These are phyloP conservation scores for Rhizopogon rudus DNA, from an alignment of 768 basidiomycete genomes.

Conservation along the genomic window DNA sequence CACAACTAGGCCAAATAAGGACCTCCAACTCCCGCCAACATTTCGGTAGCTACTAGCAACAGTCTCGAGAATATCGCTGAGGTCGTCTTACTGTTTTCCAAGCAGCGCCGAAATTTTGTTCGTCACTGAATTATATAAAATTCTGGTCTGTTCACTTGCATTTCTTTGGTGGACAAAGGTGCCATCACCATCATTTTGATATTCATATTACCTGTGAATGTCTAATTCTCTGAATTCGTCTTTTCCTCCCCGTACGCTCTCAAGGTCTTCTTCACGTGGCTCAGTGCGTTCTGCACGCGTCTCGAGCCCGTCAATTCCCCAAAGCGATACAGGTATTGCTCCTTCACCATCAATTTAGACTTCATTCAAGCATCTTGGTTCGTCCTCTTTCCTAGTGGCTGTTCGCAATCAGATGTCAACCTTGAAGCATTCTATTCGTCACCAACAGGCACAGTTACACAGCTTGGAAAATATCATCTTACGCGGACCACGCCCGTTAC, in stretches of 20 bases:
- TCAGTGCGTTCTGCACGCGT: conserved; percentile 46
- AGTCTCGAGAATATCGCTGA: background rate
- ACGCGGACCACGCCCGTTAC: conserved; percentile 60
- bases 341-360: conserved; percentile 17
- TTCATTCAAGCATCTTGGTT: conserved; percentile 17
- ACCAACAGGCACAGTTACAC: conserved; percentile 77
- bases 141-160: background rate
- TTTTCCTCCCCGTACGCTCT: conserved; percentile 29
- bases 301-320: conserved; percentile 47
- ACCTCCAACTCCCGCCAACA: background rate
- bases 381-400: conserved; percentile 46
- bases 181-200: conserved; percentile 22
- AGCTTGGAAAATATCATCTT: conserved; percentile 64
- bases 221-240: conserved; percentile 30
- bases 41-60: background rate
- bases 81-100: background rate
- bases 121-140: background rate
- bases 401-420: conserved; percentile 77
- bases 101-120: background rate
- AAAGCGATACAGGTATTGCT: conserved; percentile 64
- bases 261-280: conserved; percentile 45
- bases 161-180: conserved; percentile 12
- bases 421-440: conserved; percentile 76
- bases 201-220: conserved; percentile 22
- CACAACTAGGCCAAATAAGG: conserved; percentile 20